A percentile compares a stretch with the other conserved stretches of the same genome.
These are phyloP conservation scores for Fraxinus anomala DNA, from an alignment of 257 asterid genomes.

Conservation along the genomic window DNA sequence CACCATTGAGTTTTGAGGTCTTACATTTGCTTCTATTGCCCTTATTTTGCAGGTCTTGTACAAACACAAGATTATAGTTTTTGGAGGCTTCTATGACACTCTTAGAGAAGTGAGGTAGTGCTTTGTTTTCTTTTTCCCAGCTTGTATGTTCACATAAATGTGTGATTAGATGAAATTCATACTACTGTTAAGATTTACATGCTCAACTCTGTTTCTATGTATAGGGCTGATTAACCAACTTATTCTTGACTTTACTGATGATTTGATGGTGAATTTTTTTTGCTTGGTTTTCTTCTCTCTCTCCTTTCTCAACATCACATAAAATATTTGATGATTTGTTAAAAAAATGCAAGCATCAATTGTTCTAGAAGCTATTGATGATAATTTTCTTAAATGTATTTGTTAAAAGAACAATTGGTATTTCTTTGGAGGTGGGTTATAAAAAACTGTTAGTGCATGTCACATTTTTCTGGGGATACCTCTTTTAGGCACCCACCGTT, in stretches of 20 bases:
- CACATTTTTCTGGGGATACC: background rate
- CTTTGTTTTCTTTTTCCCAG: conserved; percentile 22
- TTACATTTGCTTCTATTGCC: conserved; percentile 30
- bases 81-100: conserved; percentile 98
- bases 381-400: background rate
- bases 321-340: conserved; percentile 6
- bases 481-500: background rate
- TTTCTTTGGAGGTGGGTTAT: background rate
- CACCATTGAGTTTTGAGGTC: background rate
- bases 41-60: conserved; percentile 66
- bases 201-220: background rate
- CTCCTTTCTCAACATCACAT: background rate
- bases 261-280: background rate
- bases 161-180: conserved; percentile 1
- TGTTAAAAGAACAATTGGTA: background rate
- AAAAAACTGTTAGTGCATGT: background rate
- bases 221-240: background rate
- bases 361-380: background rate
- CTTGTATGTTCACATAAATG: background rate
- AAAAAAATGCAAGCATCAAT: background rate
- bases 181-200: background rate
- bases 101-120: conserved; percentile 97
- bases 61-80: conserved; percentile 91
- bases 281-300: background rate
- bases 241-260: conserved; percentile 1